Evolutionary conservation across 2,329 filamentous ascomycete genomes (phyloP), one percentile per base, ranked within the genome.

Genomic region (Bertia moriformis): DNA sequence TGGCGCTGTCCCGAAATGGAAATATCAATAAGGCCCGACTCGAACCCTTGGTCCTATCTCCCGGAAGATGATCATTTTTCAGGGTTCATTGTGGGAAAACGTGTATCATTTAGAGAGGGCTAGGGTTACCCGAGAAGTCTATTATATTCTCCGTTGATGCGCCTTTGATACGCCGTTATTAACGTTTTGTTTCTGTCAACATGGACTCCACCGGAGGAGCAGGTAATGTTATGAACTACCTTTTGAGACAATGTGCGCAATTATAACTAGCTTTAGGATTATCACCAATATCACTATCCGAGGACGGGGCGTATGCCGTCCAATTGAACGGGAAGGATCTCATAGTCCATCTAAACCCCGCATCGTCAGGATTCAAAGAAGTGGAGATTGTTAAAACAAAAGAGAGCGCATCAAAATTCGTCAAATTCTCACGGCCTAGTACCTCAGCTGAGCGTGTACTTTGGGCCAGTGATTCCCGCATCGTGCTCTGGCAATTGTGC

Each of bases 401-500:
- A 44, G 56, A 58, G 18, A 50, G 38, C n/a, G 39, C 40, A 3
- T 43, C 30, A 24, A 59, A 51, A 39, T 50, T 49, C 22, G 20
- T 60, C 12, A 57, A 51, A 39, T 55, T 57, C 19, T 54, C 48
- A 4, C 46, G 44, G 4, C 38, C 43, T 38, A 42, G 32, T 12
- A 37, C 14, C 14, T 17, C 18, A 12, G 42, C 43, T 29, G 41
- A 45, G 22, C 54, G 55, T 14, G 19, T 62, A 14, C 48, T 62
- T 2, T 55, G 47, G 35, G 52, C 52, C 18, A 59, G 49, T 35
- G 51, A 55, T 22, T 46, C 45, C 30, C 55, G 54, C 32, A 50
- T 61, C 39, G 49, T 54, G 4, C 45, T 59, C 18, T 60, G 55
- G 55, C 50, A 59, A 40, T 36, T 59, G 15, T 40, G 53, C n/a